phyloP scores from a whole-genome alignment of 805 yeast genomes.

The Ogataea pini region DNA sequence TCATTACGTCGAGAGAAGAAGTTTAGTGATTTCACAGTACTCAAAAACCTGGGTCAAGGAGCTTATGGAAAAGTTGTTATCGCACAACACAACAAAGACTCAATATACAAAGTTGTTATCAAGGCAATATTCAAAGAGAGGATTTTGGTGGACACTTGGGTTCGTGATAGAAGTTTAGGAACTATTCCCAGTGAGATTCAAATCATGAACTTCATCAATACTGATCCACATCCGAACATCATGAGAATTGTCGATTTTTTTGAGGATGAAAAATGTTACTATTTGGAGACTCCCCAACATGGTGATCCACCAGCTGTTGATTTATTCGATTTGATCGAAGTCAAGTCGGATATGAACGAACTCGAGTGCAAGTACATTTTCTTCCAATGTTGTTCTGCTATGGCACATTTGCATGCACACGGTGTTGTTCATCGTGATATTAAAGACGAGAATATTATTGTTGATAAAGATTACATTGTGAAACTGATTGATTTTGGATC shows the following conservation, averaged over 20 bases:
- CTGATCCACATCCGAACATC: constrained; percentile 83
- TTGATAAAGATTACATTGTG: constrained; percentile 76
- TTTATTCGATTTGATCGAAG: constrained; percentile 87
- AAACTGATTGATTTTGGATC: constrained; percentile 94
- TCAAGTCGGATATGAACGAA: constrained; percentile 79
- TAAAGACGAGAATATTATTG: constrained; percentile 91
- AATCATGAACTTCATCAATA: constrained; percentile 78
- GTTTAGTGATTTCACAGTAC: constrained; percentile 64
- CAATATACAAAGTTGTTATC: constrained; percentile 67
- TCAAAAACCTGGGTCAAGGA: constrained; percentile 90
- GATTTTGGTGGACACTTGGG: constrained; percentile 97
- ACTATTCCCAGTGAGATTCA: constrained; percentile 97
- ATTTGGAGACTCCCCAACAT: constrained; percentile 88
- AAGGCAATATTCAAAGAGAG: constrained; percentile 91
- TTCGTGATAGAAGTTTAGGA: constrained; percentile 85
- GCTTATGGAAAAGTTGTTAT: constrained; percentile 94
- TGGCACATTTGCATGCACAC: constrained; percentile 76
- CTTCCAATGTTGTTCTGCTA: constrained; percentile 75
- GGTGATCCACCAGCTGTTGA: constrained; percentile 91
- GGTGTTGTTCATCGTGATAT: constrained; percentile 94
- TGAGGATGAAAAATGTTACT: constrained; percentile 87
- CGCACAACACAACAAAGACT: constrained; percentile 66
- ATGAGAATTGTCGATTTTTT: constrained; percentile 86
- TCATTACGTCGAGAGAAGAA: constrained; percentile 67
- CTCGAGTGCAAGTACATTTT: constrained; percentile 75